A percentile compares a stretch with the other conserved stretches of the same genome.
Conservation (phyloP, 768 basidiomycete species). For the Leccinellum rugosiceps region DNA sequence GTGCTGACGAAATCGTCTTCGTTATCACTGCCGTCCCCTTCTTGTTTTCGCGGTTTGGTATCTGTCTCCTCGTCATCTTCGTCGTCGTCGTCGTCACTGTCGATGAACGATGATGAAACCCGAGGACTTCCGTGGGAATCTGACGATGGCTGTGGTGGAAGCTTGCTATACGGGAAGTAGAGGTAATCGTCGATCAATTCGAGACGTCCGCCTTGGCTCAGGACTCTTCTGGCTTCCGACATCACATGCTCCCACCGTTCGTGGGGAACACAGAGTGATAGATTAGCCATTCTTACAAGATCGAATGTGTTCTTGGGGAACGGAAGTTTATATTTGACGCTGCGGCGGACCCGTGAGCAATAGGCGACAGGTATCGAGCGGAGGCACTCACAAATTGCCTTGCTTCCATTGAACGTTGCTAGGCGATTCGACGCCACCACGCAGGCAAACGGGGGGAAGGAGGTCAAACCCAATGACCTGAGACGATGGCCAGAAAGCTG, state of each 20-base stretch:
- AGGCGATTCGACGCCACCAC: conserved; percentile 37
- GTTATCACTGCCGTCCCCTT: conserved; percentile 9
- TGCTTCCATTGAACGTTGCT: conserved; percentile 47
- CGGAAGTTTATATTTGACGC: conserved; percentile 55
- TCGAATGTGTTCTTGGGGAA: conserved; percentile 66
- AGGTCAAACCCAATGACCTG: conserved; percentile 67
- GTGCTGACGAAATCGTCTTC: conserved; percentile 32
- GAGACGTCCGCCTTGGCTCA: conserved; percentile 57
- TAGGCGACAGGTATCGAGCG: not conserved
- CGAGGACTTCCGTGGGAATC: not conserved
- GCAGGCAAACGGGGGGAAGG: conserved; percentile 35
- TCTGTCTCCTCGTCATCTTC: conserved; percentile 20
- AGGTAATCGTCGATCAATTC: conserved; percentile 76
- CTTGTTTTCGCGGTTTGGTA: conserved; percentile 6
- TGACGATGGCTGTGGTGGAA: conserved; percentile 16
- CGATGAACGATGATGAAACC: conserved; percentile 20
- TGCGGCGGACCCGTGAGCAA: conserved; percentile 27
- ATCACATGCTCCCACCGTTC: conserved; percentile 59
- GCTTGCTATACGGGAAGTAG: conserved; percentile 53
- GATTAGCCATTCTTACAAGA: conserved; percentile 69
- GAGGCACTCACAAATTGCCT: conserved; percentile 62
- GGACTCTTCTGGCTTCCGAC: conserved; percentile 58
- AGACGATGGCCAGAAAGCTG: conserved; percentile 56
- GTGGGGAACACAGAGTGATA: conserved; percentile 58
- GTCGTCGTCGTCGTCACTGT: conserved; percentile 11